Evolutionary conservation across 768 basidiomycete genomes (phyloP).

Genomic region (Lactifluus piperatus): DNA sequence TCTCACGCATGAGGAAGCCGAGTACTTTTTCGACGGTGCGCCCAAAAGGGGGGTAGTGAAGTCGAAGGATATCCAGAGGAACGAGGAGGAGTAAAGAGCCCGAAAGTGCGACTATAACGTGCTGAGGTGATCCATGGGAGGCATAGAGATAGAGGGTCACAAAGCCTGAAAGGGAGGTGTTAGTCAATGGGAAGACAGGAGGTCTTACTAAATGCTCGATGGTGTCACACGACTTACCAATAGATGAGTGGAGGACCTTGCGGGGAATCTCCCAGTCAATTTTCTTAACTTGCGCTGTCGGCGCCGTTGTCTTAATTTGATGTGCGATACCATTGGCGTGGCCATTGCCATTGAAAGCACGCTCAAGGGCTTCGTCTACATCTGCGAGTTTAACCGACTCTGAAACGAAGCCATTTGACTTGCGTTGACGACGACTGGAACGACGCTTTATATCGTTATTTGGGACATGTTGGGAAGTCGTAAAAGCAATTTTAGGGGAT

Average conservation of each 20-base stretch:
- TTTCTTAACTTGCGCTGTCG: conserved; percentile 7
- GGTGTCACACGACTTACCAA: conserved; percentile 46
- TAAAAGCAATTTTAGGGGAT: conserved; percentile 20
- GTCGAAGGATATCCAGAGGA: conserved; percentile 68
- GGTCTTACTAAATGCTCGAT: background rate
- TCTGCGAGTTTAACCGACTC: conserved; percentile 18
- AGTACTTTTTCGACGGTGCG: conserved; percentile 58
- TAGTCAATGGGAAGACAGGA: conserved; percentile 4
- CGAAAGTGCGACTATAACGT: conserved; percentile 55
- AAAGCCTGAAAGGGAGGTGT: conserved; percentile 39
- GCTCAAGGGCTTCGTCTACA: conserved; percentile 17
- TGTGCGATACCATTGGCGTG: conserved; percentile 1
- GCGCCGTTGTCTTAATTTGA: background rate
- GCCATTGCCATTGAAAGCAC: conserved; percentile 9
- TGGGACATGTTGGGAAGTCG: conserved; percentile 7
- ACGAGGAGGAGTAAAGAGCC: conserved; percentile 57
- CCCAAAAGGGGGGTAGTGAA: conserved; percentile 56
- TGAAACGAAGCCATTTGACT: conserved; percentile 12
- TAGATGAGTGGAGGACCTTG: conserved; percentile 80
- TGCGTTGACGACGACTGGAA: conserved; percentile 16
- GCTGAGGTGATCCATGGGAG: conserved; percentile 37
- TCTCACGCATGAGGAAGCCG: conserved; percentile 86
- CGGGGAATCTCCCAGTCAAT: conserved; percentile 88
- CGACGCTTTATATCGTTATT: conserved; percentile 17
- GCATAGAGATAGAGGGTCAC: conserved; percentile 52